A percentile compares a stretch with the other conserved stretches of the same genome.
Conservation (phyloP, 2,329 filamentous ascomycete species). For the Epichloe typhina region DNA sequence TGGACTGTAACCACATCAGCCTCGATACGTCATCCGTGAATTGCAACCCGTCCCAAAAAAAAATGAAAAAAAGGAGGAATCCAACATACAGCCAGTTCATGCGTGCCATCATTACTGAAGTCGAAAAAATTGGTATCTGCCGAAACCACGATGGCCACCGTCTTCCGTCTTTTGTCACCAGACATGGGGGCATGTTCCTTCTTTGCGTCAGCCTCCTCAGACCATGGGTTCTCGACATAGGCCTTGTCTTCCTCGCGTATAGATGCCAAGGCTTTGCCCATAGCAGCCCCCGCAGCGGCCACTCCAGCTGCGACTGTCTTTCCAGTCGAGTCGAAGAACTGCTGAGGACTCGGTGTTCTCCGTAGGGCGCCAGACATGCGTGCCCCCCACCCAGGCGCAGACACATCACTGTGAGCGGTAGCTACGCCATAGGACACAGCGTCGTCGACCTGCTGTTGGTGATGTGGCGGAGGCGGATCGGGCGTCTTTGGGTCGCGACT, state of each 20-base stretch:
- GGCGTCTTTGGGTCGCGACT: slow-evolving; percentile 18
- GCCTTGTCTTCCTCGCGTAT: slow-evolving; percentile 77
- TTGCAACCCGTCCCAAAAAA: neutral
- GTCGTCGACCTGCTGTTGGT: slow-evolving; percentile 9
- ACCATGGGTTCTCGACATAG: slow-evolving; percentile 81
- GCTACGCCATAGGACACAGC: slow-evolving; percentile 29
- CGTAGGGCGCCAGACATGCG: slow-evolving; percentile 71
- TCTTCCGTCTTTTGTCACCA: slow-evolving; percentile 47
- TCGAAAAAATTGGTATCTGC: slow-evolving; percentile 53
- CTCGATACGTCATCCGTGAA: neutral
- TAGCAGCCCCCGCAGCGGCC: slow-evolving; percentile 67
- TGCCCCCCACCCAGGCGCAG: slow-evolving; percentile 47
- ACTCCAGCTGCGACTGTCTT: slow-evolving; percentile 71
- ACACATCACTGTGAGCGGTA: slow-evolving; percentile 16
- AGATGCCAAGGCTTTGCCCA: slow-evolving; percentile 69
- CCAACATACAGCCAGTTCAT: slow-evolving; percentile 67
- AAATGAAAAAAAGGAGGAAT: too few relatives aligned
- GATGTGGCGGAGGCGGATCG: slow-evolving; percentile 23
- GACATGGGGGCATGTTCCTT: slow-evolving; percentile 28
- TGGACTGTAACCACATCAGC: slow-evolving; percentile 40
- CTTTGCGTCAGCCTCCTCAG: slow-evolving; percentile 70
- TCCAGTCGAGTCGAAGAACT: slow-evolving; percentile 73
- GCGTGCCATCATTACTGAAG: slow-evolving; percentile 45
- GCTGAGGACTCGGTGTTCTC: slow-evolving; percentile 74
- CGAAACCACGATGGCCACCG: slow-evolving; percentile 78